These are phyloP conservation scores for Exophiala viscosa DNA, from an alignment of 2,329 filamentous ascomycete genomes.

Conservation along the genomic window DNA sequence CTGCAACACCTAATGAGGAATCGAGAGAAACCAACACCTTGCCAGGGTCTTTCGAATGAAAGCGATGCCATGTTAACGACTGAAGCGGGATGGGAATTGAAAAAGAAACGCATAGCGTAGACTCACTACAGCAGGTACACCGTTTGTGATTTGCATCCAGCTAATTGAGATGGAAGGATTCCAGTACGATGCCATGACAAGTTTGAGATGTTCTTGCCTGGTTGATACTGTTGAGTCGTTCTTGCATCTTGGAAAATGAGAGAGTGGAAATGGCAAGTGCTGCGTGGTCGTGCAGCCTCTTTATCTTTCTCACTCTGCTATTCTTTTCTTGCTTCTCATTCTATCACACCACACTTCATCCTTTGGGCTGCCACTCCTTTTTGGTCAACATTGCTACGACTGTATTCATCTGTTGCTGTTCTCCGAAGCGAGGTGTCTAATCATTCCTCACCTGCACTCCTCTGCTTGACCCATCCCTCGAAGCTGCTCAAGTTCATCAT, in stretches of 20 bases:
- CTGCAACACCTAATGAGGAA: constrained; percentile 23
- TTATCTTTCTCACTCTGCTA: background rate
- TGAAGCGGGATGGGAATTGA: background rate
- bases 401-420: background rate
- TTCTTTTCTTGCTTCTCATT: constrained; percentile 4
- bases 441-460: background rate
- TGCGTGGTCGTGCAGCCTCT: background rate
- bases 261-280: background rate
- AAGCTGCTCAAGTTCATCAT: background rate
- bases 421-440: background rate
- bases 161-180: too few species aligned
- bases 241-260: background rate
- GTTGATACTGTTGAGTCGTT: background rate
- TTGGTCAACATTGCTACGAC: constrained; percentile 6
- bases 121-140: background rate
- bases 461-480: background rate
- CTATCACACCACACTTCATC: background rate
- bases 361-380: background rate
- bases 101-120: background rate
- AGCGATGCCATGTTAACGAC: background rate
- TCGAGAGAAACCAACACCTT: constrained; percentile 17
- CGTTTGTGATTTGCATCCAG: too few species aligned
- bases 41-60: constrained; percentile 16
- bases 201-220: background rate
- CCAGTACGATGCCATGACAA: background rate